A percentile compares a stretch with the other conserved stretches of the same genome.
Conservation (phyloP, 2,329 filamentous ascomycete species). For the Dryadomyces quercivorus region DNA sequence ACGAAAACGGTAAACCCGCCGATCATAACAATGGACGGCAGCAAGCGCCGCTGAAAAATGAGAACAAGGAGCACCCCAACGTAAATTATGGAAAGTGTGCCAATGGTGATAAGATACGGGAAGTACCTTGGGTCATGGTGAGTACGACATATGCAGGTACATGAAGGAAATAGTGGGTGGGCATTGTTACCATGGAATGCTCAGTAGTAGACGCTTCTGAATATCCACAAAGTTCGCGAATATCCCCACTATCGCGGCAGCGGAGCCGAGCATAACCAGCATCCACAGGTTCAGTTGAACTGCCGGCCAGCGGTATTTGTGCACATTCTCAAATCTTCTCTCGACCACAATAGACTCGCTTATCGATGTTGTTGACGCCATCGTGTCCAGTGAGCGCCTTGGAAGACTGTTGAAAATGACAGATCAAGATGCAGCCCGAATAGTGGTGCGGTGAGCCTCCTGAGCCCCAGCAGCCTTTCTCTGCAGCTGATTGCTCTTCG, state of each 20-base stretch:
- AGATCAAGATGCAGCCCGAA: too few relatives aligned
- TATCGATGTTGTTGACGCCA: constrained; percentile 3
- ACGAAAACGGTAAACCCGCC: constrained; percentile 54
- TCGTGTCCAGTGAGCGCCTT: background rate
- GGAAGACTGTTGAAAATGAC: too few relatives aligned
- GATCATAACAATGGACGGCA: constrained; percentile 50
- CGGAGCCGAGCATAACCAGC: constrained; percentile 49
- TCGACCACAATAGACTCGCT: constrained; percentile 7
- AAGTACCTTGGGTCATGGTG: constrained; percentile 43
- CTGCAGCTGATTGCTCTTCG: background rate
- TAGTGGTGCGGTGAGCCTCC: too few relatives aligned
- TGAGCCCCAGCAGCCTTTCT: too few relatives aligned
- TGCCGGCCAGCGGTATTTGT: constrained; percentile 58
- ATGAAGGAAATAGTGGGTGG: background rate
- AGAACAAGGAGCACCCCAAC: constrained; percentile 52
- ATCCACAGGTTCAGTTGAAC: constrained; percentile 56
- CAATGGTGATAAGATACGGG: constrained; percentile 50
- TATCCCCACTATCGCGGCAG: constrained; percentile 47
- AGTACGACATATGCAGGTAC: background rate
- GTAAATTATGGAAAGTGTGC: constrained; percentile 49
- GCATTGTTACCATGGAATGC: constrained; percentile 42
- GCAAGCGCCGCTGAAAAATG: constrained; percentile 46
- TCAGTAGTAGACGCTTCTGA: constrained; percentile 41
- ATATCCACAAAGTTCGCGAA: constrained; percentile 47
- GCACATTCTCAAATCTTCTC: constrained; percentile 29